Percentiles rank a stretch among this genome's conserved stretches.
Conservation (phyloP, 148 eudicot species). For the Chenopodium quinoa region DNA sequence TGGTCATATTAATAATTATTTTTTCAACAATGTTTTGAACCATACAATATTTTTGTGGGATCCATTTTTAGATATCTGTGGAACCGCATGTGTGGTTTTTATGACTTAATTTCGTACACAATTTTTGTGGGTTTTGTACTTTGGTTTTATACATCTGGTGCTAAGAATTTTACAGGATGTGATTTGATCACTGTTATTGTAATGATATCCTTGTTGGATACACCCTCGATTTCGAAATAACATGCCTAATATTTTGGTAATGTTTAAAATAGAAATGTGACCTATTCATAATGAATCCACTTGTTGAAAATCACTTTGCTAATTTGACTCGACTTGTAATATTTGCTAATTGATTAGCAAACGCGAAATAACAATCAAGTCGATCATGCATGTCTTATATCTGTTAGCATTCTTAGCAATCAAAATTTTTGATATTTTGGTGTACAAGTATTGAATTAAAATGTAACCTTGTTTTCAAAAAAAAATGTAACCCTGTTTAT, state of each 20-base stretch:
- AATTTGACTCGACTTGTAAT: too few relatives aligned
- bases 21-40: conserved; percentile 15
- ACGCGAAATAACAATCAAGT: too few relatives aligned
- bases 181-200: neutral
- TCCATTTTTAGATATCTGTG: conserved; percentile 30
- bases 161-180: neutral
- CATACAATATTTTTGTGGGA: conserved; percentile 30
- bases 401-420: too few relatives aligned
- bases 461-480: neutral
- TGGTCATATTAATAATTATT: neutral
- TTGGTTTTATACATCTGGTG: neutral
- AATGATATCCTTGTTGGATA: too few relatives aligned
- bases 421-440: too few relatives aligned
- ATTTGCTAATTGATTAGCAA: too few relatives aligned
- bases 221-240: neutral
- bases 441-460: neutral
- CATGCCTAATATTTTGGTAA: too few relatives aligned
- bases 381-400: too few relatives aligned
- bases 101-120: conserved; percentile 15
- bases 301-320: too few relatives aligned
- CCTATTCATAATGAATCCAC: too few relatives aligned
- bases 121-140: conserved; percentile 9
- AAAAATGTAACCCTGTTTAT: neutral
- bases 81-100: conserved; percentile 39
- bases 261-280: too few relatives aligned